phyloP scores from a whole-genome alignment of 2,329 filamentous ascomycete genomes.

The Diaporthe vexans region DNA sequence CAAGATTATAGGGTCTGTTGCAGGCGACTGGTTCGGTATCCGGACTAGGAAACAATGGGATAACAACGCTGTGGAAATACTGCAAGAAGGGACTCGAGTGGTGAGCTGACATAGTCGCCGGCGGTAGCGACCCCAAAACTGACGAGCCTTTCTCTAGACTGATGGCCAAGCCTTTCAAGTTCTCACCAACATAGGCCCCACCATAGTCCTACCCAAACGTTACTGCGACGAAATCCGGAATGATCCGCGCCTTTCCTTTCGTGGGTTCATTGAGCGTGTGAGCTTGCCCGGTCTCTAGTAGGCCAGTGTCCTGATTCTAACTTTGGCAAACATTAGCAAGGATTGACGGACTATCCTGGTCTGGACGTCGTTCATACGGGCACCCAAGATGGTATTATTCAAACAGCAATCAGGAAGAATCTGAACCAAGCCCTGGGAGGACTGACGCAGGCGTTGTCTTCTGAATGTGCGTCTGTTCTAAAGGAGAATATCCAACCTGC shows the following conservation, averaged over 20 bases:
- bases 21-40: slow-evolving; percentile 4
- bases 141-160: neutral
- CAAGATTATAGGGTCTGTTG: neutral
- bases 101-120: neutral
- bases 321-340: slow-evolving; percentile 5
- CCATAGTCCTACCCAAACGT: slow-evolving; percentile 6
- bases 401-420: neutral
- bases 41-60: neutral
- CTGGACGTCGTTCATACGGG: neutral
- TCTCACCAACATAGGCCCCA: slow-evolving; percentile 8
- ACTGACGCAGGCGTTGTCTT: slow-evolving; percentile 1
- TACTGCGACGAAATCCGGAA: slow-evolving; percentile 8
- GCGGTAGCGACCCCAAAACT: neutral
- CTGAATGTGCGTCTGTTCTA: neutral
- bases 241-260: slow-evolving; percentile 9
- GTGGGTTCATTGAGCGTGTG: slow-evolving; percentile 18
- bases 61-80: neutral
- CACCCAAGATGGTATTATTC: slow-evolving; percentile 10
- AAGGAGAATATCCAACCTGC: slow-evolving; percentile 5
- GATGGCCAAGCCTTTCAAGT: slow-evolving; percentile 1
- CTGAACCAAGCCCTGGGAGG: slow-evolving; percentile 7
- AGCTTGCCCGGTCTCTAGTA: neutral
- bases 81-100: slow-evolving; percentile 3
- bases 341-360: neutral
- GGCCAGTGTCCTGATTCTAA: neutral